Percentiles rank a stretch among this genome's conserved stretches.
Evolutionary conservation across 176 grass and related monocot species (phyloP).

Genomic region (Saccharum officinarum): DNA sequence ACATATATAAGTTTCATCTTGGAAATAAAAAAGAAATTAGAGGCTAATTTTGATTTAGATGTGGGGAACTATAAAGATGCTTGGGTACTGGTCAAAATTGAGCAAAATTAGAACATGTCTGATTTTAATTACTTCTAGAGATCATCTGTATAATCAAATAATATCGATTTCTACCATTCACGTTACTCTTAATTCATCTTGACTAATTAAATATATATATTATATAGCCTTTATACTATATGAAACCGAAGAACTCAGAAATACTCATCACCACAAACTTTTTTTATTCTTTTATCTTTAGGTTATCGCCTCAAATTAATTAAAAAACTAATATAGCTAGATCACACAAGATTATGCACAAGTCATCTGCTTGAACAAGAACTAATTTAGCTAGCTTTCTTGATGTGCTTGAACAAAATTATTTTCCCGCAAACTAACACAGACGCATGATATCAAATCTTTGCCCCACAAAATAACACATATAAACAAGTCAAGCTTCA

Average conservation of each 20-base stretch:
- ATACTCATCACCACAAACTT: neutral
- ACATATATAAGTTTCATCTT: neutral
- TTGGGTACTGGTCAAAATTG: conserved; percentile 2
- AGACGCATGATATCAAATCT: neutral
- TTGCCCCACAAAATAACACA: neutral
- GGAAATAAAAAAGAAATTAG: neutral
- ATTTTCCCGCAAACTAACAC: neutral
- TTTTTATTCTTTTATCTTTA: neutral
- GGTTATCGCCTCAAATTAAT: conserved; percentile 6
- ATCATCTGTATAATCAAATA: neutral
- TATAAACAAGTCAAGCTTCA: neutral
- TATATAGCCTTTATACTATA: neutral
- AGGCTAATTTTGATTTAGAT: neutral
- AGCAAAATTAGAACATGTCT: neutral
- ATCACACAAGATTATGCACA: neutral
- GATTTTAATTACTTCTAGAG: neutral
- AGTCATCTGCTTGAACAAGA: neutral
- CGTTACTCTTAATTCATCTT: neutral
- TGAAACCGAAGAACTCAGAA: neutral
- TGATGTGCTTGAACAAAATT: neutral
- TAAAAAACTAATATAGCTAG: neutral
- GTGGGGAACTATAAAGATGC: neutral
- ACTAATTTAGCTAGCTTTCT: neutral
- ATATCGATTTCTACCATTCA: neutral
- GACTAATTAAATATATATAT: neutral